Conservation (phyloP, 169 alveolate genomes). For the Eimeria sp. region DNA sequence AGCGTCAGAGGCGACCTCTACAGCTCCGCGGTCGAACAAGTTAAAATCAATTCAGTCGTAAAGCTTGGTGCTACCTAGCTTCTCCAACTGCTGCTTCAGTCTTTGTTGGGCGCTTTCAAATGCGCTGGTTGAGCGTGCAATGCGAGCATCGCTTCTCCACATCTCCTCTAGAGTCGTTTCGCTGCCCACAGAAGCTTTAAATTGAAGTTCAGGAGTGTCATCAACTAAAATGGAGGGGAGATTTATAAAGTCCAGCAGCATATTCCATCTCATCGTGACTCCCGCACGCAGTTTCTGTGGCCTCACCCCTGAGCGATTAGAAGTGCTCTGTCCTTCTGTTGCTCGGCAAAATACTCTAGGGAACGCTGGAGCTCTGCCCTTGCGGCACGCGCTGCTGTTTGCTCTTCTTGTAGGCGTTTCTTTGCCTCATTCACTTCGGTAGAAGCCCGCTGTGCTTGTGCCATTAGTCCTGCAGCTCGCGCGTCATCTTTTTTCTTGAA, state of each 20-base stretch:
- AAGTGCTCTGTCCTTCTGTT: slow-evolving; percentile 67
- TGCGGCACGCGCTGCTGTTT: slow-evolving; percentile 64
- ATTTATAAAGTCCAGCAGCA: neutral
- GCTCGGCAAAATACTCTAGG: slow-evolving; percentile 40
- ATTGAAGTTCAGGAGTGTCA: neutral
- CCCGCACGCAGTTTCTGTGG: neutral
- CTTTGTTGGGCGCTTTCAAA: slow-evolving; percentile 80
- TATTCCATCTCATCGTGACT: neutral
- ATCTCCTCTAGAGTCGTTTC: slow-evolving; percentile 90
- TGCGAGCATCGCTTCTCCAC: slow-evolving; percentile 90
- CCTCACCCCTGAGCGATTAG: slow-evolving; percentile 76
- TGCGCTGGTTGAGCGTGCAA: slow-evolving; percentile 88
- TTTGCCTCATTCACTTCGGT: slow-evolving; percentile 63
- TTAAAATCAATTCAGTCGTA: neutral
- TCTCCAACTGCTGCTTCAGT: slow-evolving; percentile 41
- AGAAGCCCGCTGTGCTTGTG: slow-evolving; percentile 60
- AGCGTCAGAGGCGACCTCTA: neutral
- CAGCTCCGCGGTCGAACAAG: neutral
- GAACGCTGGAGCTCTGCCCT: slow-evolving; percentile 70
- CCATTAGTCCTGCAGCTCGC: slow-evolving; percentile 63
- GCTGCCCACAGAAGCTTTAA: slow-evolving; percentile 56
- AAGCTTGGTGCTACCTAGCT: slow-evolving; percentile 21
- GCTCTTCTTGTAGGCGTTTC: slow-evolving; percentile 64
- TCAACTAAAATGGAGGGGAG: neutral
- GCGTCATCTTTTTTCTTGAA: slow-evolving; percentile 63